A percentile compares a stretch with the other conserved stretches of the same genome.
These are phyloP conservation scores for Colletotrichum destructivum DNA, from an alignment of 2,329 filamentous ascomycete species.

Conservation along the genomic window DNA sequence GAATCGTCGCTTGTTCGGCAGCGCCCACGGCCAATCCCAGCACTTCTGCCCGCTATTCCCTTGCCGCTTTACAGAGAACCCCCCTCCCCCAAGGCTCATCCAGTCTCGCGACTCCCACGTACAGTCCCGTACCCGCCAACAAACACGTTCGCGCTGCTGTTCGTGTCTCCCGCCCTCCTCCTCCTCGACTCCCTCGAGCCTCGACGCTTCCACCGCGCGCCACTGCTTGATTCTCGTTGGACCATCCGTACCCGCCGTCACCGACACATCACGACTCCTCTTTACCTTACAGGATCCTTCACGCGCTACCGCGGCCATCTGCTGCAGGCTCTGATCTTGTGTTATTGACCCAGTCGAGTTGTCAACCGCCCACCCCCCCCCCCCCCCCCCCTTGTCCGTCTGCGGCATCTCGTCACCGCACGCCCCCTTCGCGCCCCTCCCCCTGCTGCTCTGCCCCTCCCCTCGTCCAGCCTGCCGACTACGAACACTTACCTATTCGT, in stretches of 20 bases:
- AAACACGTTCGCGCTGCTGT: constrained; percentile 29
- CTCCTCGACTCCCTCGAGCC: too few species aligned
- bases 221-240: constrained; percentile 41
- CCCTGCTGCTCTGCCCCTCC: constrained; percentile 21
- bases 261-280: constrained; percentile 40
- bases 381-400: constrained; percentile 8
- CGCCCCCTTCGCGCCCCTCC: constrained; percentile 35
- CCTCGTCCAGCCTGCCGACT: constrained; percentile 32
- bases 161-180: constrained; percentile 35
- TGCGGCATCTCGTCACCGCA: constrained; percentile 34
- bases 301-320: constrained; percentile 38
- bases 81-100: neutral
- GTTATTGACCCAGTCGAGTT: neutral
- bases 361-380: constrained; percentile 15
- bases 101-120: constrained; percentile 32
- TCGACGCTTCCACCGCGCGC: constrained; percentile 40
- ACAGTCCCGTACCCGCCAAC: constrained; percentile 26
- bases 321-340: constrained; percentile 20
- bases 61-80: constrained; percentile 46
- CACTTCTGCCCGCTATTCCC: constrained; percentile 20
- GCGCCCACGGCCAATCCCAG: constrained; percentile 42
- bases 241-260: constrained; percentile 34
- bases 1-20: constrained; percentile 48
- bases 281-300: constrained; percentile 40
- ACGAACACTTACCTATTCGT: too few species aligned